These are phyloP conservation scores for Ceriops decandra DNA, from an alignment of 345 rosid genomes.

Conservation along the genomic window DNA sequence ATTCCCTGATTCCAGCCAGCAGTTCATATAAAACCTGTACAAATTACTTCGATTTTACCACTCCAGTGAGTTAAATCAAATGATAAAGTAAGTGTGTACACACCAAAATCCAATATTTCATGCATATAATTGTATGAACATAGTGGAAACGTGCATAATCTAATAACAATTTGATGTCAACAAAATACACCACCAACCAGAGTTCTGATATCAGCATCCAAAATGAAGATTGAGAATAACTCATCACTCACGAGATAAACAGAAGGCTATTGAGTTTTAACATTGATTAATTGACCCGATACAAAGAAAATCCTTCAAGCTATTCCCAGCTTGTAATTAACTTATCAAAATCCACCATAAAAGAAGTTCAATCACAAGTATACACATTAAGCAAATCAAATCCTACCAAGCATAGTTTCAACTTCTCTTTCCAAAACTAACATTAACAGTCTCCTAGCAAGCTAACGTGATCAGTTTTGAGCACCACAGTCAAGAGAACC, in stretches of 20 bases:
- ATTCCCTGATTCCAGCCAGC: constrained; percentile 15
- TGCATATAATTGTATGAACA: neutral
- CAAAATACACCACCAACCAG: neutral
- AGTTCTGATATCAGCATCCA: constrained; percentile 10
- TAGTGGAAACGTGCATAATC: neutral
- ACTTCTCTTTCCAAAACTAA: constrained; percentile 9
- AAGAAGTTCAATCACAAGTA: constrained; percentile 1
- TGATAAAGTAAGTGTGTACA: constrained; percentile 10
- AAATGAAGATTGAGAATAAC: neutral
- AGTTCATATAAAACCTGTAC: constrained; percentile 3
- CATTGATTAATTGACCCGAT: neutral
- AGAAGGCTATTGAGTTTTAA: neutral
- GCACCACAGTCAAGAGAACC: neutral
- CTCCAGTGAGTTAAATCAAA: constrained; percentile 13
- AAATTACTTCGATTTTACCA: constrained; percentile 8
- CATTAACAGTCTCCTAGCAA: constrained; percentile 12
- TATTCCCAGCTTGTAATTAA: neutral
- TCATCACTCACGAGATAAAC: neutral
- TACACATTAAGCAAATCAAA: neutral
- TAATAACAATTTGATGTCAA: neutral
- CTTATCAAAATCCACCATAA: neutral
- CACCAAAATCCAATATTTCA: neutral
- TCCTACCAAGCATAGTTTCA: neutral
- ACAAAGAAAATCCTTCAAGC: neutral
- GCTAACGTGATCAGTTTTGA: constrained; percentile 1